Conservation (phyloP, 176 grass and related monocot genomes). For the Rhipidocladum racemiflorum region DNA sequence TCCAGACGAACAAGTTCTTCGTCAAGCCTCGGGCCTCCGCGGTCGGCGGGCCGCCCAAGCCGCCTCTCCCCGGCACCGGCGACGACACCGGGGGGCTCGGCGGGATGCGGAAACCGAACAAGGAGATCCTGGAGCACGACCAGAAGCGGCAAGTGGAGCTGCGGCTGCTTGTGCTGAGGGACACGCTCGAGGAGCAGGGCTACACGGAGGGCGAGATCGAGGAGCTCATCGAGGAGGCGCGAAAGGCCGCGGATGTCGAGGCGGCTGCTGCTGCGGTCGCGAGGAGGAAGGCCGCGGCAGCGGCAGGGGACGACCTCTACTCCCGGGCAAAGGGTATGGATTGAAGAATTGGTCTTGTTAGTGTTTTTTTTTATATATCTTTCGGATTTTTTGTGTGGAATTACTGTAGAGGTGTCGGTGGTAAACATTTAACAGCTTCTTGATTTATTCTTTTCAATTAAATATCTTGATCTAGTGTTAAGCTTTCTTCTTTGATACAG, state of each 20-base stretch:
- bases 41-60: slow-evolving; percentile 17
- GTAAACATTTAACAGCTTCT: neutral
- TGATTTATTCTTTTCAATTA: neutral
- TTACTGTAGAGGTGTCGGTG: neutral
- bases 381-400: neutral
- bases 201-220: slow-evolving; percentile 87
- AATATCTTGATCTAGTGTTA: neutral
- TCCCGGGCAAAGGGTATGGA: slow-evolving; percentile 50
- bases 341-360: neutral
- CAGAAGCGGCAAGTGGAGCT: slow-evolving; percentile 87
- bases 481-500: neutral
- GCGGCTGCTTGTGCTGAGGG: slow-evolving; percentile 62
- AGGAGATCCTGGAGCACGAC: slow-evolving; percentile 92
- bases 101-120: slow-evolving; percentile 71
- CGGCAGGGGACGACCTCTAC: neutral
- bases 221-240: slow-evolving; percentile 58
- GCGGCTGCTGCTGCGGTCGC: slow-evolving; percentile 20
- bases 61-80: slow-evolving; percentile 11
- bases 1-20: slow-evolving; percentile 95
- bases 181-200: slow-evolving; percentile 80
- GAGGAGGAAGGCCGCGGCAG: neutral
- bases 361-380: neutral
- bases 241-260: slow-evolving; percentile 52
- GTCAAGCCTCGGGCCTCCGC: slow-evolving; percentile 39
- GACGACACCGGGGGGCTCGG: slow-evolving; percentile 12